Percentiles rank a stretch among this genome's conserved stretches.
Conservation (phyloP, 495 filamentous ascomycete genomes). For the Amniculicola lignicola region DNA sequence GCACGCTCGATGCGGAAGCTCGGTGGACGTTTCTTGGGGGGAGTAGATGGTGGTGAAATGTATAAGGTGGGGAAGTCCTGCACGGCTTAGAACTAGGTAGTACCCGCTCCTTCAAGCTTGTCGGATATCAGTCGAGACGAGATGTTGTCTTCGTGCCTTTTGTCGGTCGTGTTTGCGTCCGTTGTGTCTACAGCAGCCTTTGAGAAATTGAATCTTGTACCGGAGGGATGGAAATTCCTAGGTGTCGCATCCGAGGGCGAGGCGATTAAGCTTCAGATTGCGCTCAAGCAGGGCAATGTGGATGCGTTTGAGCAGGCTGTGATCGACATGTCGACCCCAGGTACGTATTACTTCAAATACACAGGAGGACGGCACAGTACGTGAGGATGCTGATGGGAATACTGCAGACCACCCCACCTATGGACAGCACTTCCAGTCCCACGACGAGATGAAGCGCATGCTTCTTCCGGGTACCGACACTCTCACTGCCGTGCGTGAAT, state of each 20-base stretch:
- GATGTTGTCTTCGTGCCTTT: background rate
- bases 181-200: background rate
- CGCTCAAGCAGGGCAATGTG: constrained; percentile 7
- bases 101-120: background rate
- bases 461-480: constrained; percentile 2
- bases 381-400: background rate
- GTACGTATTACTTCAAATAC: background rate
- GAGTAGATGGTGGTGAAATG: background rate
- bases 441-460: constrained; percentile 24
- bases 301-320: constrained; percentile 16
- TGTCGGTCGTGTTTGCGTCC: background rate
- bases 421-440: constrained; percentile 14
- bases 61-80: background rate
- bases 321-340: constrained; percentile 16
- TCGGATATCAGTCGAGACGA: background rate
- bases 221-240: constrained; percentile 8
- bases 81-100: background rate
- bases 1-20: background rate
- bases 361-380: too few relatives aligned
- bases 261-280: constrained; percentile 5
- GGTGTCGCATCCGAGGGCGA: background rate
- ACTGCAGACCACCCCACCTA: constrained; percentile 2
- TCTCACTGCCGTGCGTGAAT: background rate
- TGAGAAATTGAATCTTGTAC: background rate
- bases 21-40: background rate